Percentiles rank a stretch among this genome's conserved stretches.
These are phyloP conservation scores for Aspergillus jensenii DNA, from an alignment of 2,329 filamentous ascomycete species.

Conservation along the genomic window DNA sequence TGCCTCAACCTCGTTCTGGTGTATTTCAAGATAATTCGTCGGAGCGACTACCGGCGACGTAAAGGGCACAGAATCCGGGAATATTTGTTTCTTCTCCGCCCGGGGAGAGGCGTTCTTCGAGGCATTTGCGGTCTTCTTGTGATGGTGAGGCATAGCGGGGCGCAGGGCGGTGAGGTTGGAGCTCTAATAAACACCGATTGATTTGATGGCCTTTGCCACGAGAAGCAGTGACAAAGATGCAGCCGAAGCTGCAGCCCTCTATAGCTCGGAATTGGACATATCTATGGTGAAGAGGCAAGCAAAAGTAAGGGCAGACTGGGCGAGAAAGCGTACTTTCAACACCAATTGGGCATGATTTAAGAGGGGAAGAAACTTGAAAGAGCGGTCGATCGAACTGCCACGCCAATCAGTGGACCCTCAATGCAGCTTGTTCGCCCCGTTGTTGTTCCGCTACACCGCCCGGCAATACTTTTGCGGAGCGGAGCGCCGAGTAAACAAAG, in stretches of 20 bases:
- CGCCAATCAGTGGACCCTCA: neutral
- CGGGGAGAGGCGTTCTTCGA: conserved; percentile 32
- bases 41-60: conserved; percentile 36
- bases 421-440: conserved; percentile 9
- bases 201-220: conserved; percentile 28
- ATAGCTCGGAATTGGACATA: conserved; percentile 32
- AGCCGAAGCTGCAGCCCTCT: conserved; percentile 46
- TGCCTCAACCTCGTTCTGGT: conserved; percentile 83
- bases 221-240: conserved; percentile 36
- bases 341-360: conserved; percentile 7
- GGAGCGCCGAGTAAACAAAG: conserved; percentile 34
- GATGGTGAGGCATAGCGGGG: conserved; percentile 47
- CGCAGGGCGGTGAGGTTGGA: conserved; percentile 29
- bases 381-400: conserved; percentile 18
- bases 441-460: conserved; percentile 26
- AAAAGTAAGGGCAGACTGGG: conserved; percentile 6
- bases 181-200: conserved; percentile 26
- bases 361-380: conserved; percentile 11
- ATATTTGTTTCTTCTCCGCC: conserved; percentile 31
- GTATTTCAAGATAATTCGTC: conserved; percentile 75
- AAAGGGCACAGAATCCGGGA: conserved; percentile 30
- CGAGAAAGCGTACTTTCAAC: conserved; percentile 7
- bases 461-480: conserved; percentile 9
- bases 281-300: conserved; percentile 11
- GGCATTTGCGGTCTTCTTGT: conserved; percentile 42